phyloP scores from a whole-genome alignment of 176 grass and related monocot genomes.

The Lolium rigidum region DNA sequence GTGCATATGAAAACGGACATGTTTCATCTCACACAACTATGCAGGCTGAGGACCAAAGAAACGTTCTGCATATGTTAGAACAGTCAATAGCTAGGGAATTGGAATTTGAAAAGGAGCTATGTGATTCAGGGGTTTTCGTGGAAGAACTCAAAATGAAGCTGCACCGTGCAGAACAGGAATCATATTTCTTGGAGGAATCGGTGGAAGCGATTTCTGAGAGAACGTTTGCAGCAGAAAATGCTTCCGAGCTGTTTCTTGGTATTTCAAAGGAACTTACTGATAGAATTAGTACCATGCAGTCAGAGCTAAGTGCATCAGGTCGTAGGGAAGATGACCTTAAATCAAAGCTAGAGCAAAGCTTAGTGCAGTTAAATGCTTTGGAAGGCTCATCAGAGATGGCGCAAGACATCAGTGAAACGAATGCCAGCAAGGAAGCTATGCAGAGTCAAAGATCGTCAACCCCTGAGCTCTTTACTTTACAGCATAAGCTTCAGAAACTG shows the following conservation, averaged over 20 bases:
- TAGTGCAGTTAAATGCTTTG: slow-evolving; percentile 3
- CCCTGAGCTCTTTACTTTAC: slow-evolving; percentile 45
- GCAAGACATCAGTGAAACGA: not conserved
- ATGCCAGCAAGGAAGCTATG: slow-evolving; percentile 17
- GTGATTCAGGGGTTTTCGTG: slow-evolving; percentile 45
- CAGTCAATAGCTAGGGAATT: slow-evolving; percentile 75
- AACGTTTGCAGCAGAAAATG: slow-evolving; percentile 69
- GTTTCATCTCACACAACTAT: slow-evolving; percentile 41
- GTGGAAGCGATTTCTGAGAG: slow-evolving; percentile 55
- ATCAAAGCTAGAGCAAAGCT: slow-evolving; percentile 41
- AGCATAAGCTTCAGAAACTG: slow-evolving; percentile 44
- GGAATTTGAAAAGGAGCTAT: slow-evolving; percentile 62
- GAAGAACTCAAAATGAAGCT: slow-evolving; percentile 62
- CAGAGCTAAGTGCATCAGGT: slow-evolving; percentile 39
- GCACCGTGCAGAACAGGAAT: slow-evolving; percentile 51
- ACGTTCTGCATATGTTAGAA: slow-evolving; percentile 70
- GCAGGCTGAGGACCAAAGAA: slow-evolving; percentile 54
- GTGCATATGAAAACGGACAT: slow-evolving; percentile 51
- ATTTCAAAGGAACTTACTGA: slow-evolving; percentile 61
- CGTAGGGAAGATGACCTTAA: slow-evolving; percentile 28
- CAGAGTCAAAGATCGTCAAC: not conserved
- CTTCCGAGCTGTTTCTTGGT: slow-evolving; percentile 56
- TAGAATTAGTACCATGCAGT: slow-evolving; percentile 46
- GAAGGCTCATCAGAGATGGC: not conserved
- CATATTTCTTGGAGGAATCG: slow-evolving; percentile 60